These are phyloP conservation scores for Conticribra weissflogii DNA, from an alignment of 108 stramenopile genomes.

Conservation along the genomic window DNA sequence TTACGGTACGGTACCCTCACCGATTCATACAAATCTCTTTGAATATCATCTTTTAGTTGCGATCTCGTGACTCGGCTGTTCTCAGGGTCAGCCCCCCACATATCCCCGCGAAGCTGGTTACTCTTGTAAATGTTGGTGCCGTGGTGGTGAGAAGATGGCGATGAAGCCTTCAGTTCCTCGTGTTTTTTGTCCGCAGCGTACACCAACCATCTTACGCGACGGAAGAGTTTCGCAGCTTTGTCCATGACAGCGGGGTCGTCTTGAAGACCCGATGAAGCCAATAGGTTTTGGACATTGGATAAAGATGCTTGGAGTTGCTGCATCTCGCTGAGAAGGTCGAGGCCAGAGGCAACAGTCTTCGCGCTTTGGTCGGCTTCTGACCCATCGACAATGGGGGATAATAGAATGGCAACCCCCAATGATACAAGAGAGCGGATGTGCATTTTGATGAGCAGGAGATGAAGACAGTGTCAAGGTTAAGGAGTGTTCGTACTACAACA, in stretches of 20 bases:
- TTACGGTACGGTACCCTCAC: constrained; percentile 1
- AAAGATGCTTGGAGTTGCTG: constrained; percentile 9
- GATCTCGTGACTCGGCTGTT: background rate
- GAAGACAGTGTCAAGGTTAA: too few species aligned
- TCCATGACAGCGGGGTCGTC: constrained; percentile 2
- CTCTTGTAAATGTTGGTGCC: background rate
- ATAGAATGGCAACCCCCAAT: too few species aligned
- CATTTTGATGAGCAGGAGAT: too few species aligned
- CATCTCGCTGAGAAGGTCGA: constrained; percentile 15
- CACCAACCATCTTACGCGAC: constrained; percentile 13
- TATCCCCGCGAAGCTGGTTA: background rate
- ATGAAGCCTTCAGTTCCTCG: background rate
- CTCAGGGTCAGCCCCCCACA: background rate
- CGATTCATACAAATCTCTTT: constrained; percentile 20
- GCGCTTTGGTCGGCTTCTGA: too few species aligned
- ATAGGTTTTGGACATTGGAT: constrained; percentile 4
- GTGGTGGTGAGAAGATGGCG: background rate
- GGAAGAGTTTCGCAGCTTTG: constrained; percentile 11
- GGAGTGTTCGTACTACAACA: too few species aligned
- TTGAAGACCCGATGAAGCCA: background rate
- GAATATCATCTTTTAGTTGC: constrained; percentile 12
- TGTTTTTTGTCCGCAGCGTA: background rate
- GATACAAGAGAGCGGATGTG: too few species aligned
- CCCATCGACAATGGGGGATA: too few species aligned
- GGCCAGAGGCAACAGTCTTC: constrained; percentile 3